These are phyloP conservation scores for Ascocoryne sarcoides DNA, from an alignment of 2,329 filamentous ascomycete species.

Conservation along the genomic window DNA sequence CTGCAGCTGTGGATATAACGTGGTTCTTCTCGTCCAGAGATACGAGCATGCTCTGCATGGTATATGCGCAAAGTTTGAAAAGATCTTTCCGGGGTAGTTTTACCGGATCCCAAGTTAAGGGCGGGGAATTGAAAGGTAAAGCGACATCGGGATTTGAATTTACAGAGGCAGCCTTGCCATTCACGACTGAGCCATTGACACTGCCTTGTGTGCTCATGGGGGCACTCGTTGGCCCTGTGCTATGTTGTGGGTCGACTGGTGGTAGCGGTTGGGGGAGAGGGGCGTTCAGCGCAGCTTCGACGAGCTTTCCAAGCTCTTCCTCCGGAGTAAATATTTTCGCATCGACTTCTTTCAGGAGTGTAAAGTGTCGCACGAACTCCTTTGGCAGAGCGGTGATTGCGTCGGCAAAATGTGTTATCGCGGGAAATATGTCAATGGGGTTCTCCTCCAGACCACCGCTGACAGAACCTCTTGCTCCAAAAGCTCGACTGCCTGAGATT, in stretches of 20 bases:
- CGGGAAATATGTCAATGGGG: slow-evolving; percentile 58
- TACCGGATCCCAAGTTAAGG: slow-evolving; percentile 42
- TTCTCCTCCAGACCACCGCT: slow-evolving; percentile 38
- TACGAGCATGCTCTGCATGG: slow-evolving; percentile 76
- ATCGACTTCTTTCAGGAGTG: slow-evolving; percentile 92
- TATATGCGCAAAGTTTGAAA: slow-evolving; percentile 68
- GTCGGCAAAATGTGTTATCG: slow-evolving; percentile 73
- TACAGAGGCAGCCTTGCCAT: slow-evolving; percentile 22
- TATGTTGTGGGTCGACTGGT: slow-evolving; percentile 27
- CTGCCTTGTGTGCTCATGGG: slow-evolving; percentile 23
- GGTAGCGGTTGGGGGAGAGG: slow-evolving; percentile 38
- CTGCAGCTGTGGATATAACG: slow-evolving; percentile 85
- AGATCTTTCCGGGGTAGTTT: slow-evolving; percentile 62
- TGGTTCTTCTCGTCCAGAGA: slow-evolving; percentile 97
- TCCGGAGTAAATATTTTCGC: slow-evolving; percentile 90
- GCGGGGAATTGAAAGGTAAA: slow-evolving; percentile 33
- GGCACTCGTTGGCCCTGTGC: slow-evolving; percentile 20
- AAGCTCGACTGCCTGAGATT: slow-evolving; percentile 37
- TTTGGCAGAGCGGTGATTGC: slow-evolving; percentile 86
- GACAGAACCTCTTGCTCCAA: slow-evolving; percentile 35
- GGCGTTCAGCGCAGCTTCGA: slow-evolving; percentile 53
- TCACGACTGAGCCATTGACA: slow-evolving; percentile 25
- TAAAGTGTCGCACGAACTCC: slow-evolving; percentile 93
- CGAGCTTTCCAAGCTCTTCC: slow-evolving; percentile 68
- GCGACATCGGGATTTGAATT: slow-evolving; percentile 27